phyloP scores from a whole-genome alignment of 179 eudicot genomes.

The Beta lomatogona region DNA sequence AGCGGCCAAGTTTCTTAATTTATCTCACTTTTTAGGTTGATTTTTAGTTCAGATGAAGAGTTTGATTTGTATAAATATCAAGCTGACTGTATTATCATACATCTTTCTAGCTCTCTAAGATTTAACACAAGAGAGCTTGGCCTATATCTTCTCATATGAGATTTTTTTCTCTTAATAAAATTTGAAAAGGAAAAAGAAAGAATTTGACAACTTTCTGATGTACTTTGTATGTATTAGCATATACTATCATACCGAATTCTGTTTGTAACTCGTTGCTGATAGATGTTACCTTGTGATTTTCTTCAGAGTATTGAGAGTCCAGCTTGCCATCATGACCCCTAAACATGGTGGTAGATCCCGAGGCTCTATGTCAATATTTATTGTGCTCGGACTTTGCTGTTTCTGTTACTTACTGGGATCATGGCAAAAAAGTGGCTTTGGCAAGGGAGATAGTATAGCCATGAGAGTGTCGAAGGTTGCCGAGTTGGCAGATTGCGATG shows the following conservation, averaged over 20 bases:
- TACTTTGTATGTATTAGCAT: neutral
- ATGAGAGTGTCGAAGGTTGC: conserved; percentile 36
- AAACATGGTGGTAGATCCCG: conserved; percentile 48
- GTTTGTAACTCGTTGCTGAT: conserved; percentile 10
- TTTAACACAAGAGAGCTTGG: neutral
- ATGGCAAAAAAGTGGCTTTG: conserved; percentile 60
- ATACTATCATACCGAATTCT: neutral
- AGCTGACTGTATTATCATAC: neutral
- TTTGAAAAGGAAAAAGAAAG: neutral
- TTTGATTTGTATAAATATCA: neutral
- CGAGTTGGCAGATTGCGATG: conserved; percentile 34
- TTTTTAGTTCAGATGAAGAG: neutral
- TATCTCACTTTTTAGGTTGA: neutral
- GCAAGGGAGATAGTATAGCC: conserved; percentile 57
- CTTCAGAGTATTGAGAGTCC: neutral
- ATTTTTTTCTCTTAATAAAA: neutral
- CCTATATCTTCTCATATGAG: neutral
- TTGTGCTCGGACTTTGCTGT: conserved; percentile 59
- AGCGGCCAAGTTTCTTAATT: neutral
- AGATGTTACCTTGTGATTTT: conserved; percentile 9
- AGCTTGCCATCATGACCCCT: conserved; percentile 36
- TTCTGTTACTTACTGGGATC: conserved; percentile 58
- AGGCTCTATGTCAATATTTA: conserved; percentile 45
- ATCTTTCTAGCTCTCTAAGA: neutral
- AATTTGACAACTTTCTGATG: neutral